phyloP scores from a whole-genome alignment of 345 rosid genomes.

The Ceriops tagal region DNA sequence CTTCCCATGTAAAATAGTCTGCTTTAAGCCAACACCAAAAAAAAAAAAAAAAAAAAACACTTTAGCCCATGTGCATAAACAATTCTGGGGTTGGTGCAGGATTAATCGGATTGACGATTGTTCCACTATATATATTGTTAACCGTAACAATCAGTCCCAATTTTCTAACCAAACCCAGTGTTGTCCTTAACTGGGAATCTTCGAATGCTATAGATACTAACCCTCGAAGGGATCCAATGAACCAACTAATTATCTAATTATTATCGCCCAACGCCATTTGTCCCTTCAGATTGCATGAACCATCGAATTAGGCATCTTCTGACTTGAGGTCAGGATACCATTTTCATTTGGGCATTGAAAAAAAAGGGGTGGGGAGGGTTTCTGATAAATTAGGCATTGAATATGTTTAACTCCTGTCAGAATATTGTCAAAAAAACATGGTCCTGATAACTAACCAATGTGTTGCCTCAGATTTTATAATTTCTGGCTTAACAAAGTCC shows the following conservation, averaged over 20 bases:
- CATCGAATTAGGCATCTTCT: constrained; percentile 31
- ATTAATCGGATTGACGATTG: too few species aligned
- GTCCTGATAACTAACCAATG: too few species aligned
- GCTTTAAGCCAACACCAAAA: too few species aligned
- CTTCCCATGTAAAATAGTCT: too few species aligned
- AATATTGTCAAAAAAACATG: too few species aligned
- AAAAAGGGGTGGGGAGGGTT: background rate
- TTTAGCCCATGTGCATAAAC: too few species aligned
- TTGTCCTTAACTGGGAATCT: background rate
- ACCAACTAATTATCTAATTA: constrained; percentile 15
- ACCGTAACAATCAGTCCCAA: background rate
- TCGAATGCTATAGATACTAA: background rate
- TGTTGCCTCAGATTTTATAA: too few species aligned
- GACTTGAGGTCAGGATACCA: constrained; percentile 9
- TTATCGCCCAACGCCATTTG: constrained; percentile 22
- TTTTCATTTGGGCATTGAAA: background rate
- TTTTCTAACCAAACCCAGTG: background rate
- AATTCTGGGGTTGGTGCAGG: too few species aligned
- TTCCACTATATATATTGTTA: background rate
- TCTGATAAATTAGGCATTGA: background rate
- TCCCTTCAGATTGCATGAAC: constrained; percentile 23
- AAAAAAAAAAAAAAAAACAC: too few species aligned
- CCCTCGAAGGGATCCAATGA: background rate
- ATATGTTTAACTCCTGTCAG: background rate
- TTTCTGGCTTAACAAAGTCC: too few species aligned